Evolutionary conservation across 306 rosid species (phyloP).

Genomic region (Parietaria judaica): DNA sequence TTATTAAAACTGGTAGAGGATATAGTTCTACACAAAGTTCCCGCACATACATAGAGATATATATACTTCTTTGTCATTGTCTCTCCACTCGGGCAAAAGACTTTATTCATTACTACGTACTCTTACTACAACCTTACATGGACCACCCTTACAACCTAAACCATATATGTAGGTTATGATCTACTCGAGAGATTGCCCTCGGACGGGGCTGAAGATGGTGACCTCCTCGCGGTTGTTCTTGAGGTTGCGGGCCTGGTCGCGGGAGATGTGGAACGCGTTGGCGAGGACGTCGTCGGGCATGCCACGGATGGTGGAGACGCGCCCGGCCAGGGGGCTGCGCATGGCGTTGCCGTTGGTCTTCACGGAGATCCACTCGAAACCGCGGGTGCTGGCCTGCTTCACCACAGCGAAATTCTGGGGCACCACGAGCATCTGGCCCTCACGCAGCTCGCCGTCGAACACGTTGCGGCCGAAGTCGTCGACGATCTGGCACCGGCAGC

Average conservation of each 20-base stretch:
- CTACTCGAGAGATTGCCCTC: constrained; percentile 7
- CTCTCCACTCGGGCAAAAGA: too few species aligned
- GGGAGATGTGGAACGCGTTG: constrained; percentile 12
- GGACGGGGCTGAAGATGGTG: constrained; percentile 23
- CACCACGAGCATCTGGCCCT: constrained; percentile 31
- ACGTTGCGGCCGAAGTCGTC: constrained; percentile 35
- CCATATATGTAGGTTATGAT: neutral
- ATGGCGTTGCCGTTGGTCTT: constrained; percentile 35
- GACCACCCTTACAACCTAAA: too few species aligned
- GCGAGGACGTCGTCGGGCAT: constrained; percentile 26
- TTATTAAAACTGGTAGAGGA: too few species aligned
- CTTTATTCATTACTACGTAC: too few species aligned
- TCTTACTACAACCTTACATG: too few species aligned
- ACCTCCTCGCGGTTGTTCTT: constrained; percentile 30
- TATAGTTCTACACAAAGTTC: too few species aligned
- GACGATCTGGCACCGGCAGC: constrained; percentile 39
- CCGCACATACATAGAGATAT: too few species aligned
- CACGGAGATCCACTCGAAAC: constrained; percentile 38
- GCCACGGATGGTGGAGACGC: constrained; percentile 17
- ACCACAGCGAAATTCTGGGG: constrained; percentile 52
- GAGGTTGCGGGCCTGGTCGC: constrained; percentile 30
- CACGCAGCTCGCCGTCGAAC: constrained; percentile 26
- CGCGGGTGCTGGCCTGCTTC: constrained; percentile 22
- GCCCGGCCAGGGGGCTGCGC: constrained; percentile 33
- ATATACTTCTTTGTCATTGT: too few species aligned